phyloP scores from a whole-genome alignment of 305 asterid genomes.

The Fraxinus baroniana region DNA sequence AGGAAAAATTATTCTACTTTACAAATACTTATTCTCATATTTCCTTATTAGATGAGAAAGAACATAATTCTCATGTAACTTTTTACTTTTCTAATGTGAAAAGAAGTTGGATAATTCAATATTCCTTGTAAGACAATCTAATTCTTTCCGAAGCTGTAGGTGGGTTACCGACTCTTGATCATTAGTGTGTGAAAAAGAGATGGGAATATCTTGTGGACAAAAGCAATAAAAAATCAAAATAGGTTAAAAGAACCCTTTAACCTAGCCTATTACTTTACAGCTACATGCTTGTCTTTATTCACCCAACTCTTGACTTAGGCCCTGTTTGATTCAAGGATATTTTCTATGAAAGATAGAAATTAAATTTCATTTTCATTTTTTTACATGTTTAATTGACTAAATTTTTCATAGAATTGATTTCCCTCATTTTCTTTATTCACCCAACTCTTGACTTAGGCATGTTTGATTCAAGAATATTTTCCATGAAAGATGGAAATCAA shows the following conservation, averaged over 20 bases:
- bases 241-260: constrained; percentile 27
- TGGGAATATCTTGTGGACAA: constrained; percentile 7
- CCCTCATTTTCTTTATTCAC: too few species aligned
- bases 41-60: background rate
- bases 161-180: constrained; percentile 18
- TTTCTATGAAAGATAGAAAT: too few species aligned
- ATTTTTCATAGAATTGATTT: too few species aligned
- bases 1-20: constrained; percentile 20
- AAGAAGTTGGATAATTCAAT: constrained; percentile 13
- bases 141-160: constrained; percentile 22
- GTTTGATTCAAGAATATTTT: too few species aligned
- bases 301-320: background rate
- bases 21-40: background rate
- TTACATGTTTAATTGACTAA: too few species aligned
- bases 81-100: constrained; percentile 20
- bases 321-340: too few species aligned
- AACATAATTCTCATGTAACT: constrained; percentile 13
- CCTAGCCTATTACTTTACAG: constrained; percentile 20
- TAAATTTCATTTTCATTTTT: too few species aligned
- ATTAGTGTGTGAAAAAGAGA: background rate
- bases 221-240: background rate
- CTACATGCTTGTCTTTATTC: constrained; percentile 24
- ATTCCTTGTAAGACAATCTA: constrained; percentile 24
- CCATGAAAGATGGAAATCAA: too few species aligned
- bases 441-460: too few species aligned